Evolutionary conservation across 768 basidiomycete species (phyloP).

Genomic region (Tremella mesenterica): DNA sequence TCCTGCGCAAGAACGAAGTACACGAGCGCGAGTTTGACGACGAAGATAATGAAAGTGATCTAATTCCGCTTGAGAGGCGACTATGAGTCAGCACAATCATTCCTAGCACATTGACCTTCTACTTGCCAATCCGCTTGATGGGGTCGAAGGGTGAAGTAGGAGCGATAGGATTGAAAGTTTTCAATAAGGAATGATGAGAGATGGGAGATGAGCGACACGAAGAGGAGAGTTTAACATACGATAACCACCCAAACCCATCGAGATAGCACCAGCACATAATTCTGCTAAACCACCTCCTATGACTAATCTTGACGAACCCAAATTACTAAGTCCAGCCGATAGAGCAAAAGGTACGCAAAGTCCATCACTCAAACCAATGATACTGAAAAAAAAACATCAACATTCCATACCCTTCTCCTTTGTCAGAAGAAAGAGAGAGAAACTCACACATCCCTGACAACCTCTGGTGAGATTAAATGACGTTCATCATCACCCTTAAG

Average conservation of each 20-base stretch:
- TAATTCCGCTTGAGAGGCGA: constrained; percentile 91
- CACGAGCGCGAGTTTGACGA: constrained; percentile 65
- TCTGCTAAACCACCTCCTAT: constrained; percentile 91
- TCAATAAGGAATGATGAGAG: neutral
- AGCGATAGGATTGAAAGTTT: too few species aligned
- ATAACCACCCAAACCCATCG: constrained; percentile 97
- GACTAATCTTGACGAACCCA: constrained; percentile 78
- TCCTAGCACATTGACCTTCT: too few species aligned
- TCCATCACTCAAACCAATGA: constrained; percentile 43
- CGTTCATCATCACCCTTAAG: constrained; percentile 39
- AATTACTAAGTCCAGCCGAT: constrained; percentile 56
- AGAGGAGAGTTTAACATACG: constrained; percentile 8
- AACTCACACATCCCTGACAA: constrained; percentile 39
- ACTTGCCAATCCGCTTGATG: too few species aligned
- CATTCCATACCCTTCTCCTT: neutral
- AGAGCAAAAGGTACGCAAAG: constrained; percentile 44
- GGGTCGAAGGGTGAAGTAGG: neutral
- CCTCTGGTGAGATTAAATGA: constrained; percentile 33
- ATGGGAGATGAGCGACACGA: neutral
- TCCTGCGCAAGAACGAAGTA: constrained; percentile 78
- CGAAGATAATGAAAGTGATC: constrained; percentile 83
- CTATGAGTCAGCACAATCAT: constrained; percentile 16
- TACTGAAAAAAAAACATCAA: constrained; percentile 16
- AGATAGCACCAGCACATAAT: constrained; percentile 89
- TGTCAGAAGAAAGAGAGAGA: neutral